Evolutionary conservation across 805 yeast genomes (phyloP), one percentile per base, ranked within the genome.

Genomic region (Cyberlindnera petersonii): DNA sequence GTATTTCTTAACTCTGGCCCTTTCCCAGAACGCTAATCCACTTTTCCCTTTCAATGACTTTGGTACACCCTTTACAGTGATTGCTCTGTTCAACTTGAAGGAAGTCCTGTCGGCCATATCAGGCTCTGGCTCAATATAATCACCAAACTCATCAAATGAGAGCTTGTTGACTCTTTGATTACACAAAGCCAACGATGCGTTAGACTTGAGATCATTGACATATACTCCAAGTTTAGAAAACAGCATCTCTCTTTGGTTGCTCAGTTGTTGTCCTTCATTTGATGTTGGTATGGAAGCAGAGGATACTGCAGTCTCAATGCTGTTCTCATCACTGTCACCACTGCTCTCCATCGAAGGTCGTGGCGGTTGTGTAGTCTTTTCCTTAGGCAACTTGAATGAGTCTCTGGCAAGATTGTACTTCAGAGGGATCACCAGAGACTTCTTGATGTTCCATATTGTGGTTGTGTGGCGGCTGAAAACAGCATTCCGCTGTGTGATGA

Each of bases 151-250:
- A 15, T 43, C 51, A 20, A 39, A 33, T 26, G 30, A 27, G 32
- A 28, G 26, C 31, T 46, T 41, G 13, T 20, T 39, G 4, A 37
- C 40, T 20, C 28, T 33, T 26, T 43, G 40, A 23, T 46, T 50
- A 1, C 55, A 50, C 3, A 52, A 21, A 0, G 52, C 35, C 4
- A 55, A 24, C 0, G 59, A 53, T 0, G 59, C 52, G 19, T 40
- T 50, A 5, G 57, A 52, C 33, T 54, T 49, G 18, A 55, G 35
- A 30, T 53, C 57, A 39, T 52, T 50, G 1, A 51, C 50, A 31
- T 53, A 55, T 5, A 55, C 46, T 5, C 59, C 59, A 9, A 55
- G 33, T 27, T 51, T 55, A 27, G 55, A 48, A 40, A 55, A 52
- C 8, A 53, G 24, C 26, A 55, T 40, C 23, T 55, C 52, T 17